Evolutionary conservation across 257 asterid species (phyloP), one percentile per base, ranked within the genome.

Genomic region (Voacanga thouarsii): DNA sequence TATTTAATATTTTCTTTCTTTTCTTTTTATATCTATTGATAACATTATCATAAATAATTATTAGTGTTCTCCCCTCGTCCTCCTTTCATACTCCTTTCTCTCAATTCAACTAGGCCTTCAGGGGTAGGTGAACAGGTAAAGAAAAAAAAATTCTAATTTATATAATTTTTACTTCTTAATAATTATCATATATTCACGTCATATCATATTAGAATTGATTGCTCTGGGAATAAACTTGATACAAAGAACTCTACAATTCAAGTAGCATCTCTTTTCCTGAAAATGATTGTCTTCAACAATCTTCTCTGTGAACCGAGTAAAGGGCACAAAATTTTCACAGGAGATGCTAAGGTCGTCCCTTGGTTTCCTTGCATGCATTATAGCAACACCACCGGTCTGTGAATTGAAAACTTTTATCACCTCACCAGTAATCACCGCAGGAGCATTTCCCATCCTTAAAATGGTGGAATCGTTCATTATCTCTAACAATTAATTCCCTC

Each of bases 401-500:
- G 72, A 4, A 21, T n/a, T 24, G 14, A 51, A 39, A 33, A 66
- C n/a, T 26, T n/a, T 43, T 1, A n/a, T 30, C 55, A 45, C 56
- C 57, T 87, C 84, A 95, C 99, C 99, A 95, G 86, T 95, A 93
- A 85, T 95, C 99, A 26, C 91, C 92, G 68, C 98, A 93, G 5
- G 98, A 93, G 87, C 99, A 95, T 83, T 93, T 91, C 7, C 98
- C 97, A 71, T 90, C 94, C 90, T 91, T 91, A 83, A 93, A 95
- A 86, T 91, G 99, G 87, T 95, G 98, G 80, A 95, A 95, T 77
- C 97, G 83, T 75, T 91, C 93, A 84, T 93, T 91, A 77, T 95
- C 99, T 74, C 98, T 84, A 43, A 93, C 98, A 80, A 93, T 95
- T 72, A 95, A 79, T 84, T 93, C 97, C 78, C 99, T 89, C 83